Evolutionary conservation across 306 rosid species (phyloP), one percentile per base, ranked within the genome.

Genomic region (Hippophae gyantsensis): DNA sequence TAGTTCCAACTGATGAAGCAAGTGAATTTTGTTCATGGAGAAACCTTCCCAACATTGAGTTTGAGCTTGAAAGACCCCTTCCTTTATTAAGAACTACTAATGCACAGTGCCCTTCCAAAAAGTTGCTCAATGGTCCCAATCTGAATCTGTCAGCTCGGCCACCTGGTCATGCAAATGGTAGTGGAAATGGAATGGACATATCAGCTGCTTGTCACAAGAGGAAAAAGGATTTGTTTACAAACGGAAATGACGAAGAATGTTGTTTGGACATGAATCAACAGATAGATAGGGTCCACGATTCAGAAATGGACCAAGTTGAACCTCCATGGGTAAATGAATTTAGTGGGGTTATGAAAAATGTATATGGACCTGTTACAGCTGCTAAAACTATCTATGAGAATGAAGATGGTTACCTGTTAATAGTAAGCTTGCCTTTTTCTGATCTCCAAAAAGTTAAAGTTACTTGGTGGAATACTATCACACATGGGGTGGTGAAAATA

Each of bases 261-360:
- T 64, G 52, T 47, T 64, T 74, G 60, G 32, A 49, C 43, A 55
- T 74, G 18, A 74, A 74, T 52, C 74, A 54, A 41, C 79, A 27
- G 13, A 49, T 13, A 6, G 79, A 69, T 12, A 48, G 74, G 58
- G 57, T 62, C 58, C 70, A 62, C 38, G 78, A 74, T 60, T 11
- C 61, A 8, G 75, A 74, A 48, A 69, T 54, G 48, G 67, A 69
- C 44, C 67, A 71, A 7, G 6, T 63, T 7, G 79, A 74, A 25
- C 75, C 71, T 9, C 64, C 59, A n/a, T 74, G 79, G 79, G 49
- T 63, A 13, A 69, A 52, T 48, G 75, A 74, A 42, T 74, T 74
- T 57, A 74, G 79, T 41, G 79, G 79, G 59, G 79, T 74, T 6
- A 74, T 74, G 79, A 69, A 64, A 66, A 59, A 74, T 57, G 54